These are phyloP conservation scores for Candolleomyces efflorescens DNA, from an alignment of 768 basidiomycete species.

Conservation along the genomic window DNA sequence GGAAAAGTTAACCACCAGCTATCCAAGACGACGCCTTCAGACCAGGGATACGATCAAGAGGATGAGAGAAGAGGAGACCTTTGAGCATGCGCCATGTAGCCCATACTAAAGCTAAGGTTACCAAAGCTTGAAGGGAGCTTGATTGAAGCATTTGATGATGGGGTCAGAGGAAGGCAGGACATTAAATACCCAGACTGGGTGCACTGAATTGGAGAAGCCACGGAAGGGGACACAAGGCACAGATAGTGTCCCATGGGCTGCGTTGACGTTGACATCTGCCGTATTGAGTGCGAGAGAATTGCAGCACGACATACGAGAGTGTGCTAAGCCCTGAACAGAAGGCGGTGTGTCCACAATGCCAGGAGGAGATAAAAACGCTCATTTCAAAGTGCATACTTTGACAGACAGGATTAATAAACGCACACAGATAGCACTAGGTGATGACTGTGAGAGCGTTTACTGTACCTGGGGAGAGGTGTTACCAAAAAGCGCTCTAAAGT, in stretches of 20 bases:
- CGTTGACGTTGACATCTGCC: not conserved
- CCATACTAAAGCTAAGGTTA: not conserved
- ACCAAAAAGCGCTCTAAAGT: not conserved
- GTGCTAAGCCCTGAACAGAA: too few species aligned
- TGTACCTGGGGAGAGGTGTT: too few species aligned
- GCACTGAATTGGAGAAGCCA: not conserved
- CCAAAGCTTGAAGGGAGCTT: not conserved
- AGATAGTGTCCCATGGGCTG: not conserved
- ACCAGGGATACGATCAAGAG: not conserved
- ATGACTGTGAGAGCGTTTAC: too few species aligned
- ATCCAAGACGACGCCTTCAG: not conserved
- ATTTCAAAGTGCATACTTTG: too few species aligned
- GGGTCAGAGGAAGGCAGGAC: not conserved
- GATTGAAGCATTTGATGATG: slow-evolving; percentile 3
- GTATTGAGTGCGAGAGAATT: not conserved
- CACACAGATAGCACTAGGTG: too few species aligned
- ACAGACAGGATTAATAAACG: too few species aligned
- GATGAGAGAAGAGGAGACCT: not conserved
- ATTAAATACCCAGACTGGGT: not conserved
- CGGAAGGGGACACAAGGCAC: not conserved
- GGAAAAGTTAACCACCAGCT: not conserved
- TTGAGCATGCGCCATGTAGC: not conserved
- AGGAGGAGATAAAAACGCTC: too few species aligned
- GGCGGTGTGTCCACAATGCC: too few species aligned
- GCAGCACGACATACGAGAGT: too few species aligned